phyloP scores from a whole-genome alignment of 176 grass and related monocot species.

The Hordeum marinum region DNA sequence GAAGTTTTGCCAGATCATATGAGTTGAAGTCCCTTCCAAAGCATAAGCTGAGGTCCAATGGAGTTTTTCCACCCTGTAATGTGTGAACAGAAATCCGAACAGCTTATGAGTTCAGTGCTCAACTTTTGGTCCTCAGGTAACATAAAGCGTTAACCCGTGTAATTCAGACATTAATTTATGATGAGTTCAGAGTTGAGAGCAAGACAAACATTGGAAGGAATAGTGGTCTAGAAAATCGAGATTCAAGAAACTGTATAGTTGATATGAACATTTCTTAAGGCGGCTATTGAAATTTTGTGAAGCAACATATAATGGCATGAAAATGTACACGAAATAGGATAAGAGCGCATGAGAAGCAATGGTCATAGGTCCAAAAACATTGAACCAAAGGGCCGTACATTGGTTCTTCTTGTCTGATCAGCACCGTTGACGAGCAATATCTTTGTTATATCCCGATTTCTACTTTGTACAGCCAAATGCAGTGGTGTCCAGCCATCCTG shows the following conservation, averaged over 20 bases:
- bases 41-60: slow-evolving; percentile 88
- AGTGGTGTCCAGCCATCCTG: slow-evolving; percentile 91
- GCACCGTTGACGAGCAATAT: slow-evolving; percentile 77
- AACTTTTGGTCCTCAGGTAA: neutral
- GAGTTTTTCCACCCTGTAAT: slow-evolving; percentile 73
- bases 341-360: neutral
- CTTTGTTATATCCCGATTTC: slow-evolving; percentile 79
- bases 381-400: slow-evolving; percentile 30
- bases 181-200: neutral
- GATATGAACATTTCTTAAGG: neutral
- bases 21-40: slow-evolving; percentile 97
- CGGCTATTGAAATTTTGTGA: neutral
- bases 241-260: neutral
- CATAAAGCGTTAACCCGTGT: neutral
- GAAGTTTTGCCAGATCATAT: slow-evolving; percentile 84
- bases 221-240: neutral
- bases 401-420: slow-evolving; percentile 84
- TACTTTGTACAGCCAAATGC: slow-evolving; percentile 84
- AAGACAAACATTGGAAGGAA: neutral
- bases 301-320: neutral
- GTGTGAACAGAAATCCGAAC: neutral
- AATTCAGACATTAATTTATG: neutral
- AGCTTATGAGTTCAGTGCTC: neutral
- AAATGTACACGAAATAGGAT: neutral
- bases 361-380: neutral